Conservation (phyloP, 495 filamentous ascomycete species). For the Polyplosphaeria fusca region DNA sequence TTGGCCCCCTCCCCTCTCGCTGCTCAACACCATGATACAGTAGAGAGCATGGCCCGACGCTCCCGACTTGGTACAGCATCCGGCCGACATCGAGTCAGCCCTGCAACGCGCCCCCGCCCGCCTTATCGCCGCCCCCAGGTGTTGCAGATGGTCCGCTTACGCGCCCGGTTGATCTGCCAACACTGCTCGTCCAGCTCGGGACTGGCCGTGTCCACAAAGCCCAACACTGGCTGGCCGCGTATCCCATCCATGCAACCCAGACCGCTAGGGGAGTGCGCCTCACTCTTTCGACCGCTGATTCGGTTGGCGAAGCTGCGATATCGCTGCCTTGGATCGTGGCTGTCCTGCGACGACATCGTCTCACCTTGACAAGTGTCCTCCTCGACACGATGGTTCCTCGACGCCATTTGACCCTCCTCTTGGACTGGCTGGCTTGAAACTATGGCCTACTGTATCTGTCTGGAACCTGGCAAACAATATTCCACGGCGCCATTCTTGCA, state of each 20-base stretch:
- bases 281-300: constrained; percentile 26
- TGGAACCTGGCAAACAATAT: constrained; percentile 10
- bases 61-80: background rate
- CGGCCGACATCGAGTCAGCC: constrained; percentile 1
- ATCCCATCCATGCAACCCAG: constrained; percentile 14
- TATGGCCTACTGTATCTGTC: constrained; percentile 6
- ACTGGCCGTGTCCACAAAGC: constrained; percentile 29
- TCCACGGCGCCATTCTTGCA: background rate
- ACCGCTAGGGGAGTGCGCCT: constrained; percentile 18
- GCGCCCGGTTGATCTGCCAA: constrained; percentile 36
- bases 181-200: constrained; percentile 26
- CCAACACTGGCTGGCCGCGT: constrained; percentile 10
- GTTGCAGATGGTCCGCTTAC: constrained; percentile 29
- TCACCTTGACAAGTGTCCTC: constrained; percentile 3
- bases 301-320: constrained; percentile 26
- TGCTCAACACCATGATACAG: constrained; percentile 1
- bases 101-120: constrained; percentile 15
- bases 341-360: constrained; percentile 7
- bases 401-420: background rate
- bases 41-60: background rate
- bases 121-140: constrained; percentile 30
- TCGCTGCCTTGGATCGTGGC: constrained; percentile 22
- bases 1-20: background rate
- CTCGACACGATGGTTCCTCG: background rate
- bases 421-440: background rate